Conservation (phyloP, 2,329 filamentous ascomycete species). For the Sarocladium oryzae region DNA sequence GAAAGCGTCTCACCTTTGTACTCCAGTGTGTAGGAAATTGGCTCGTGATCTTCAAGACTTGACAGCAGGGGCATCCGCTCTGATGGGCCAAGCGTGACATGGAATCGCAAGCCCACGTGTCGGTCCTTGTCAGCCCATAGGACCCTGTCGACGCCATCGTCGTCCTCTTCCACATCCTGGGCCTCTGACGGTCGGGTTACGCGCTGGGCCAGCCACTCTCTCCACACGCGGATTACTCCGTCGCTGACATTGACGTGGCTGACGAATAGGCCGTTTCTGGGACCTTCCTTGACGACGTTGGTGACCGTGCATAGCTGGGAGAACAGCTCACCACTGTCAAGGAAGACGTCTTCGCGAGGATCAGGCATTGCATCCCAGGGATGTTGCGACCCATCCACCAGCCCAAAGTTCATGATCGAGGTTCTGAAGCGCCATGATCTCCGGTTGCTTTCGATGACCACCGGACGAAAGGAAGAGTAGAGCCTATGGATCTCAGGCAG, state of each 20-base stretch:
- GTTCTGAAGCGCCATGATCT: conserved; percentile 25
- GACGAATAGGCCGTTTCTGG: conserved; percentile 53
- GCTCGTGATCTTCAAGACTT: conserved; percentile 47
- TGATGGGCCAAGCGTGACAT: conserved; percentile 37
- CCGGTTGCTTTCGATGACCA: conserved; percentile 46
- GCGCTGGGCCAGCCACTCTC: conserved; percentile 58
- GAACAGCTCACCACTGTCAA: conserved; percentile 67
- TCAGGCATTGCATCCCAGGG: neutral
- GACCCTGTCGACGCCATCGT: conserved; percentile 28
- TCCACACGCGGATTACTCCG: conserved; percentile 63
- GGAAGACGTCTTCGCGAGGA: conserved; percentile 45
- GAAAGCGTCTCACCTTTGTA: conserved; percentile 56
- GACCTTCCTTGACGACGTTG: conserved; percentile 61
- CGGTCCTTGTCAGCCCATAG: conserved; percentile 62
- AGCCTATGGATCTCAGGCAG: conserved; percentile 43
- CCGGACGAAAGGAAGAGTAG: conserved; percentile 66
- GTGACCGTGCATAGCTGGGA: conserved; percentile 65
- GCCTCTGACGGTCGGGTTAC: conserved; percentile 14
- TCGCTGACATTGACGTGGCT: conserved; percentile 62
- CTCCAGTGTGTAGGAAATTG: conserved; percentile 63
- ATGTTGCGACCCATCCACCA: neutral
- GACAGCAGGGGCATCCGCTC: conserved; percentile 47
- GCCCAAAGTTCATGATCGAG: neutral
- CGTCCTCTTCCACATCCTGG: neutral
- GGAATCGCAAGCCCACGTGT: conserved; percentile 63